Evolutionary conservation across 2,329 filamentous ascomycete genomes (phyloP), one percentile per base, ranked within the genome.

Genomic region (Botrytis pseudocinerea): DNA sequence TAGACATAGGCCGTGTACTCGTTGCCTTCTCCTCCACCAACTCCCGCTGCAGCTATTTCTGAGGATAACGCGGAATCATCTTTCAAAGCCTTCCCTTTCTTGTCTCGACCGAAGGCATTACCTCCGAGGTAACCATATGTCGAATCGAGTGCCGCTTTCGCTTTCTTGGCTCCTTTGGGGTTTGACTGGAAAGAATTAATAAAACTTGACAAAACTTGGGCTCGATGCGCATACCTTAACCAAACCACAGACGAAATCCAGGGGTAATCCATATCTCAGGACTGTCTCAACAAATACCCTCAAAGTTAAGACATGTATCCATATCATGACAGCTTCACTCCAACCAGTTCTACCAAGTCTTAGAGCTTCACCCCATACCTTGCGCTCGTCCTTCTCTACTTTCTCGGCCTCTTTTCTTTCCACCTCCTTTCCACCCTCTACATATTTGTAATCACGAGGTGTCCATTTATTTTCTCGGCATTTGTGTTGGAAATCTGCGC

Each of bases 231-330:
- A 73, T 87, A 97, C 95, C 91, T 93, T 91, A 75, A 98, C 85
- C 77, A 98, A 84, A 25, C 91, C 93, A 78, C 92, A 93, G 66
- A 97, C 91, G 82, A 95, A 99, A 78, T 97, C 93, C 76, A 98
- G 84, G 65, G 96, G 96, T 78, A 99, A 83, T 42, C 96, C 96
- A 80, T 99, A 99, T 77, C 96, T 90, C 80, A 99, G 85, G n/a
- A 99, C 96, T 8, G 95, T 97, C 87, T 99, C 96, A 32, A 99
- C 96, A 83, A 98, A 99, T 32, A 98, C 95, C 71, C 96, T 87
- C 79, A 99, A 84, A 10, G 95, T 93, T 80, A 98, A 86, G 42
- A 97, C 92, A 81, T 99, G 96, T 68, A 97, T 88, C 94, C 95
- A 97, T 71, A 95, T 92, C 93, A 97, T 97, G 77, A 97, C 94